Base-by-base conservation (phyloP, 2,329 filamentous ascomycete genomes). In the Meredithiella fracta region DNA sequence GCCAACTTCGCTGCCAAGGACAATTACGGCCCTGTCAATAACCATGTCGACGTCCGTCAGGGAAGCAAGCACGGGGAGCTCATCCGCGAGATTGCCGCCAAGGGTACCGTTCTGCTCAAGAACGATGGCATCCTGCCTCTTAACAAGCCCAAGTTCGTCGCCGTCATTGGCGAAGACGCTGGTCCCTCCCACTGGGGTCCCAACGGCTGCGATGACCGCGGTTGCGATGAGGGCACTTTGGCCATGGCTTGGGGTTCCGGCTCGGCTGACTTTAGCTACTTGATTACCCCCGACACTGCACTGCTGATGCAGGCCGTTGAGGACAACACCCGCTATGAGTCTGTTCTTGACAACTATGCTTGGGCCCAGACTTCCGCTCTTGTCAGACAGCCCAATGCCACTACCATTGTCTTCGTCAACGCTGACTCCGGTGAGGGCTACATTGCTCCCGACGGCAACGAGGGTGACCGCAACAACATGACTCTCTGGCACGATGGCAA, bases 401-500 rank as follows among this genome's bases (percentile, higher is more conserved):
- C 82, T 0, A 73, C 90, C 60, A 77, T 98, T 44, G 89, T 96
- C 9, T 97, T 97, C 63, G 90, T 86, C 64, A 95, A 95, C 62
- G 82, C 89, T 14, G 77, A 90, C 65, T 79, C 84, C 2, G 91
- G 91, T 54, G 92, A 97, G 69, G 89, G 87, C 4, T 96, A 79
- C 70, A 88, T 97, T 64, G 76, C 70, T 26, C 78, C 94, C 1
- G 91, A 90, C 60, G 84, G 80, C 55, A 96, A 96, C 66, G 72
- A 76, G 58, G 92, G 92, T 58, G 91, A 97, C 67, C 83, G 92
- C 54, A 89, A 90, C 64, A 96, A 98, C 69, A 74, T 98, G 38
- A 95, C 89, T 0, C 73, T 95, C 0, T 97, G 91, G 91, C 75
- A 83, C 59, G 77, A 82, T 58, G 90, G 87, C 42, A 88, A 97